Conservation (phyloP, 768 basidiomycete genomes). For the Pisolithus sp. region DNA sequence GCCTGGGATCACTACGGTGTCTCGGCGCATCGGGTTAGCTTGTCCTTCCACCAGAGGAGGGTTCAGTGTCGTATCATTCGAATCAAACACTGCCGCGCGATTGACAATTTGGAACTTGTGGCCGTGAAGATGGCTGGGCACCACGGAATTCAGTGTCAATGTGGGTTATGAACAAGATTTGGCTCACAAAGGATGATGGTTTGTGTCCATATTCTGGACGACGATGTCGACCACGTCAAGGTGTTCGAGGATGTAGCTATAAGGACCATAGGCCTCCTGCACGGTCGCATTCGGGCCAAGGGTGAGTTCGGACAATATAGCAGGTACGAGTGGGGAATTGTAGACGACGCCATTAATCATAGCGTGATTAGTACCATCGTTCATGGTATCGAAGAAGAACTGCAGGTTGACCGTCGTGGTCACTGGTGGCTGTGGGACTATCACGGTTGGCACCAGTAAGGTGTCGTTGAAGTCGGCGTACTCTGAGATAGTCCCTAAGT, state of each 20-base stretch:
- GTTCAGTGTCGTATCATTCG: conserved; percentile 69
- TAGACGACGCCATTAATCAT: conserved; percentile 68
- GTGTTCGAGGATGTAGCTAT: conserved; percentile 69
- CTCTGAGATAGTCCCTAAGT: conserved; percentile 45
- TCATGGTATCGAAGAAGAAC: conserved; percentile 77
- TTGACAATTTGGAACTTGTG: conserved; percentile 81
- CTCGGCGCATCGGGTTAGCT: conserved; percentile 85
- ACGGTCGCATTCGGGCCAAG: conserved; percentile 69
- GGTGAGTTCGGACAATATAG: conserved; percentile 67
- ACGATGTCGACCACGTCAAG: conserved; percentile 74
- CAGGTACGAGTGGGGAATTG: conserved; percentile 65
- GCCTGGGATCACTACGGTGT: conserved; percentile 76
- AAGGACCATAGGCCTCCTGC: conserved; percentile 70
- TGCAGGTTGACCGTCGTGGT: conserved; percentile 64
- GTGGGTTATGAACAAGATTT: background rate
- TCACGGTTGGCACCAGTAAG: conserved; percentile 55
- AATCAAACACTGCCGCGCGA: conserved; percentile 63
- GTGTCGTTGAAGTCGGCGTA: conserved; percentile 66
- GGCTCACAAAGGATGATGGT: conserved; percentile 80
- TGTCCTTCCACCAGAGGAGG: conserved; percentile 75
- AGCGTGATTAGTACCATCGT: conserved; percentile 80
- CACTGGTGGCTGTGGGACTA: conserved; percentile 41
- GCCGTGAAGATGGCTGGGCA: conserved; percentile 78
- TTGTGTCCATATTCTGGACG: conserved; percentile 62
- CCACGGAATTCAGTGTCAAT: background rate